A percentile compares a stretch with the other conserved stretches of the same genome.
These are phyloP conservation scores for Neolentinus lepideus DNA, from an alignment of 1,284 basidiomycete species.

Conservation along the genomic window DNA sequence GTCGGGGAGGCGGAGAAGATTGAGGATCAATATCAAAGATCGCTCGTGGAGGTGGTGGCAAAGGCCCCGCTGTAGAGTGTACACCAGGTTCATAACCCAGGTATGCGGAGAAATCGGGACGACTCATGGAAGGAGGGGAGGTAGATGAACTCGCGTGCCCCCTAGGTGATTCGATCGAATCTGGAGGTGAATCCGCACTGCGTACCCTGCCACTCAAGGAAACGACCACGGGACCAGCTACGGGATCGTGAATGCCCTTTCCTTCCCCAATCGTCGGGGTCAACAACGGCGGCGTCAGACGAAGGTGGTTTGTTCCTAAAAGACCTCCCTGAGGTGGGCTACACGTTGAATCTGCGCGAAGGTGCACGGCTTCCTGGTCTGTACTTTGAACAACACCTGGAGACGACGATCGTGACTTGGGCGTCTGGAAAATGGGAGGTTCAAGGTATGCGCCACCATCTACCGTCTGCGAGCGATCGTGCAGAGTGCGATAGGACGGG, in stretches of 20 bases:
- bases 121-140: neutral
- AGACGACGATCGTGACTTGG: conserved; percentile 40
- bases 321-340: neutral
- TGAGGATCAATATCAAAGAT: conserved; percentile 37
- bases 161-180: neutral
- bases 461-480: neutral
- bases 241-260: conserved; percentile 48
- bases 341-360: conserved; percentile 7
- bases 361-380: conserved; percentile 15
- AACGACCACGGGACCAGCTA: conserved; percentile 52
- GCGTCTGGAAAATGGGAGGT: conserved; percentile 46
- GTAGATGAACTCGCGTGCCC: neutral
- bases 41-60: conserved; percentile 59
- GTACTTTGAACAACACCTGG: conserved; percentile 30
- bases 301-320: neutral
- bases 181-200: neutral
- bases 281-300: conserved; percentile 15
- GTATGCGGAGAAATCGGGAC: conserved; percentile 28
- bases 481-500: conserved; percentile 6
- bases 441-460: conserved; percentile 11
- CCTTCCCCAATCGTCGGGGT: conserved; percentile 53
- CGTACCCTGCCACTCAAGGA: conserved; percentile 21
- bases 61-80: conserved; percentile 63
- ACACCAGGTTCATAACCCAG: conserved; percentile 59
- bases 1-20: conserved; percentile 53